Conservation (phyloP, 257 asterid genomes). For the Penstemon newberryi region DNA sequence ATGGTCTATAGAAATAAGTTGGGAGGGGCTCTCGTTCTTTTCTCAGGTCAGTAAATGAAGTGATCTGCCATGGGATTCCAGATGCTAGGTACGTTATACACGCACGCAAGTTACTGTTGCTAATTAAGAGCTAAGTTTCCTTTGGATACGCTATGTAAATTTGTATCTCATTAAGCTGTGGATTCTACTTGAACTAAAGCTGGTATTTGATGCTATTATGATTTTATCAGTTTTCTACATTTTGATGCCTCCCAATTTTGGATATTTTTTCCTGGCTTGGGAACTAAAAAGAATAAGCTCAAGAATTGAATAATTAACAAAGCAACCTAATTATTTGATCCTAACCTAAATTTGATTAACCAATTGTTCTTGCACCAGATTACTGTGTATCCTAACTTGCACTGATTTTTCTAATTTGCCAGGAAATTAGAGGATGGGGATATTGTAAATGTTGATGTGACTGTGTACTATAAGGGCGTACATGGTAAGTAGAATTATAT, state of each 20-base stretch:
- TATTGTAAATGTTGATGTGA: slow-evolving; percentile 87
- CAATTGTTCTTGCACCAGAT: neutral
- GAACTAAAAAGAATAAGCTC: slow-evolving; percentile 8
- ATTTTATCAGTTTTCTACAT: neutral
- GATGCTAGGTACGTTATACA: slow-evolving; percentile 79
- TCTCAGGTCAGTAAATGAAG: slow-evolving; percentile 94
- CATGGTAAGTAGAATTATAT: slow-evolving; percentile 56
- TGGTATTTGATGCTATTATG: slow-evolving; percentile 1
- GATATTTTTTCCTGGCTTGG: neutral
- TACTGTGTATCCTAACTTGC: slow-evolving; percentile 22
- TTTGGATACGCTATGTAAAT: slow-evolving; percentile 2
- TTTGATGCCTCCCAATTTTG: neutral
- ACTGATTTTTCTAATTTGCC: slow-evolving; percentile 29
- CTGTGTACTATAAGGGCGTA: slow-evolving; percentile 86
- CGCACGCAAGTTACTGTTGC: slow-evolving; percentile 14
- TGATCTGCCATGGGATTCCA: slow-evolving; percentile 98
- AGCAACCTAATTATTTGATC: neutral
- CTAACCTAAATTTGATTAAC: neutral
- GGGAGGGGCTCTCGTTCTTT: slow-evolving; percentile 23
- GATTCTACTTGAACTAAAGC: slow-evolving; percentile 1
- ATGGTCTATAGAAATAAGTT: slow-evolving; percentile 22
- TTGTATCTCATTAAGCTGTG: neutral
- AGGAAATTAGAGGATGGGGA: slow-evolving; percentile 98
- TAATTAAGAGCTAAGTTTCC: neutral
- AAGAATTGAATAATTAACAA: slow-evolving; percentile 2